Base-by-base conservation (phyloP, 306 rosid species). In the Corylus americana region DNA sequence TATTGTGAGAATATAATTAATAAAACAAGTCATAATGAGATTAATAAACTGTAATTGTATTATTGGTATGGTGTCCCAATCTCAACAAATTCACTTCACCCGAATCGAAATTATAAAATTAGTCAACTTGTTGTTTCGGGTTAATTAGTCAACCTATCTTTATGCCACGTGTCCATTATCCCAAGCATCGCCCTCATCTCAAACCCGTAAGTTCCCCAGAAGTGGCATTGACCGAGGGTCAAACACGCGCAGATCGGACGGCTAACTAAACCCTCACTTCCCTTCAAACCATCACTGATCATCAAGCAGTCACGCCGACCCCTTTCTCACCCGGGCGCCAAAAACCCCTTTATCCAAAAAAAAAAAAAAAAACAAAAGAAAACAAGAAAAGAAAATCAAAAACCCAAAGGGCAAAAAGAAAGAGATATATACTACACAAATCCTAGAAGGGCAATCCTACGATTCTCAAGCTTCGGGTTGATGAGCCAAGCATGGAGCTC, bases 271-370 rank as follows among this genome's bases (percentile, higher is more conserved):
- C 49, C 9, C 12, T 66, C 50, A 27, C 17, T 22, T 4, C 16
- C 16, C 35, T 57, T 57, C 75, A 25, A 18, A 44, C 73, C 72
- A 7, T 63, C 39, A 3, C 73, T 42, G 73, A 70, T 78, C 85
- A 51, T 58, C n/a, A 67, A 68, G 44, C 45, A 73, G 39, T 12
- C 51, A 47, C 61, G 63, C 84, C 76, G 84, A 48, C 79, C 84
- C 85, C 68, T 71, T 53, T 84, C 83, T 73, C 86, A 63, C 77
- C 77, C 81, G 89, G 93, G 98, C 98, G 98, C 98, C 94, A 91
- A 93, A 93, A 89, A 76, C 86, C 88, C 81, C 81, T 82, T 84
- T 84, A 74, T 86, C 76, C 74, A 84, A 78, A 76, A 80, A 76
- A 2, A 1, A 17, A 25, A 20, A 82, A 77, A 81, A 51, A 2